Evolutionary conservation across 1,139 yeast genomes (phyloP).

Genomic region (Kurtzmaniella quercitrusa): DNA sequence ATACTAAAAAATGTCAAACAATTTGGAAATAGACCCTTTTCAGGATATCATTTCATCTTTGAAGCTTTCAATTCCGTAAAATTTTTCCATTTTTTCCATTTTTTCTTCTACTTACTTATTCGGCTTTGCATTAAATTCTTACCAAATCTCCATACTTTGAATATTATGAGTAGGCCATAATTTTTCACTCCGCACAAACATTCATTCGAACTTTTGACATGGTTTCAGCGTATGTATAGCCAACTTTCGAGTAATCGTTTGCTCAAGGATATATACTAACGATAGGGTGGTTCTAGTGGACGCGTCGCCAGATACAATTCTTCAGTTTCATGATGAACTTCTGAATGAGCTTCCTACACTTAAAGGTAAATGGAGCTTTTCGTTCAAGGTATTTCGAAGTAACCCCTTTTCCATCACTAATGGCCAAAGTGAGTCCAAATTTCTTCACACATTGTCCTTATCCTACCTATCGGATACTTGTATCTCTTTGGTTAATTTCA

Average conservation of each 20-base stretch:
- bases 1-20: no score
- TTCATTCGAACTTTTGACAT: slow-evolving; percentile 10
- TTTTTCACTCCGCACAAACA: not conserved
- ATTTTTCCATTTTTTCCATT: no score
- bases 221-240: slow-evolving; percentile 31
- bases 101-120: no score
- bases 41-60: no score
- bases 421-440: slow-evolving; percentile 37
- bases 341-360: slow-evolving; percentile 59
- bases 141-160: no score
- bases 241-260: no score
- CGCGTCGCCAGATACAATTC: slow-evolving; percentile 62
- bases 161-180: no score
- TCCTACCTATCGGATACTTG: slow-evolving; percentile 51
- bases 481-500: slow-evolving; percentile 51
- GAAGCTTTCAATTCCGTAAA: no score
- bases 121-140: no score
- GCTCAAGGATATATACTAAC: not conserved
- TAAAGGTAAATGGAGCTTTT: slow-evolving; percentile 62
- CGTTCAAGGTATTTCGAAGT: slow-evolving; percentile 60
- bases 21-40: no score
- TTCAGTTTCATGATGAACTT: slow-evolving; percentile 63
- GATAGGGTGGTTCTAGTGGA: slow-evolving; percentile 48
- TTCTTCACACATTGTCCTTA: slow-evolving; percentile 54
- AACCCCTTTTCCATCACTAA: slow-evolving; percentile 44